Base-by-base conservation (phyloP, 2,329 filamentous ascomycete genomes). In the Trichoderma gracile region DNA sequence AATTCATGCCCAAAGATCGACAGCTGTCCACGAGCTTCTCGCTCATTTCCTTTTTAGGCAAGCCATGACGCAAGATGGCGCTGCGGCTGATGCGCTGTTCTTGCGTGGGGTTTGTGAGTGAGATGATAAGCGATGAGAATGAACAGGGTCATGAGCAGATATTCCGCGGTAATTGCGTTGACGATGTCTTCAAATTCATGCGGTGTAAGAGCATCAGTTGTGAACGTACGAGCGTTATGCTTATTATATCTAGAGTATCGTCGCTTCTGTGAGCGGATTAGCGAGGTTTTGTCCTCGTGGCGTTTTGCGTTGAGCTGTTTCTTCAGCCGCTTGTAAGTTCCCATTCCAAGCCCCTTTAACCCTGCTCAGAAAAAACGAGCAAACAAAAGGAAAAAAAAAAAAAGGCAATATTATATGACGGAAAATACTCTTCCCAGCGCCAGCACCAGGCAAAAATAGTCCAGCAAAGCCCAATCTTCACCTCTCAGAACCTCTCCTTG, bases 401-500 rank as follows among this genome's bases (percentile, higher is more conserved):
- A 54, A 38, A 17, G 15, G 43, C 19, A 43, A 9, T 56, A 38
- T 38, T 38, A 38, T 38, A 38, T 38, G 33, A 12, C 12, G 9
- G 9, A 14, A 45, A 15, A 19, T 27, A 33, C n/a, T 45, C 60
- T 23, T 53, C 45, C 58, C 23, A 43, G 47, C 40, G 64, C 58
- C 64, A 65, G 59, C 58, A 50, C 49, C 42, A 47, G 56, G 10
- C 5, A 40, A 3, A 56, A 15, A 5, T 1, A n/a, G n/a, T n/a
- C n/a, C n/a, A n/a, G n/a, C n/a, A n/a, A n/a, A n/a, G n/a, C n/a
- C n/a, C n/a, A n/a, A n/a, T n/a, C n/a, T n/a, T 5, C 38, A 38
- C 19, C 42, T 68, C 33, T 68, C n/a, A 73, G 65, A 70, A 74
- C 66, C 69, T 69, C 27, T 71, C 72, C 70, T 76, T 75, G 46